Conservation (phyloP, 768 basidiomycete genomes). For the Lactarius hengduanensis region DNA sequence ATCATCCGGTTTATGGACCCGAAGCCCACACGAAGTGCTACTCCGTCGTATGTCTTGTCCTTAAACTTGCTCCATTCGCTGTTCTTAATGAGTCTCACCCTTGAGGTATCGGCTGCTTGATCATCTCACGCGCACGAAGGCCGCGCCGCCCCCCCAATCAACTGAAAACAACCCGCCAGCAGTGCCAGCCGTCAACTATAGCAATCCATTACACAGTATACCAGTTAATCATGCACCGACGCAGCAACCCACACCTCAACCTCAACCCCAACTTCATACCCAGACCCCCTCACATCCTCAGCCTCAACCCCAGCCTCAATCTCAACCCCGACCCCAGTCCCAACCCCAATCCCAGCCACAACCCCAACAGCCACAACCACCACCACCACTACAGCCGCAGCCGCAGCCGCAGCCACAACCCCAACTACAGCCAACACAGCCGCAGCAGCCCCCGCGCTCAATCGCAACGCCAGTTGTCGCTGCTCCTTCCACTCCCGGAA, state of each 20-base stretch:
- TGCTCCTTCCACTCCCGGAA: slow-evolving; percentile 20
- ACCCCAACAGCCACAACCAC: slow-evolving; percentile 2
- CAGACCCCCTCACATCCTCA: slow-evolving; percentile 14
- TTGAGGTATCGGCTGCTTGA: slow-evolving; percentile 29
- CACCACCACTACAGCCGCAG: slow-evolving; percentile 15
- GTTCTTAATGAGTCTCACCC: background rate
- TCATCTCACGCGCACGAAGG: slow-evolving; percentile 1
- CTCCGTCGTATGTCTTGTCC: slow-evolving; percentile 46
- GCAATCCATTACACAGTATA: slow-evolving; percentile 17
- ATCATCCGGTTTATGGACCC: slow-evolving; percentile 81
- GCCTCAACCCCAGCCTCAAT: background rate
- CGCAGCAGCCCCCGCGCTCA: slow-evolving; percentile 18
- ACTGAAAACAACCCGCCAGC: background rate
- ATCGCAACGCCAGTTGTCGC: slow-evolving; percentile 21
- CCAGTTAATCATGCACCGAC: background rate
- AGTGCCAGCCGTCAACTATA: background rate
- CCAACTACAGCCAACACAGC: slow-evolving; percentile 15
- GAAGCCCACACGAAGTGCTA: slow-evolving; percentile 43
- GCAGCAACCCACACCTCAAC: slow-evolving; percentile 7
- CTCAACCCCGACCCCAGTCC: background rate
- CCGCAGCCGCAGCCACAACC: slow-evolving; percentile 17
- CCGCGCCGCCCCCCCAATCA: background rate
- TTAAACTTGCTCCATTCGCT: background rate
- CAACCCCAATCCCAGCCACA: slow-evolving; percentile 17
- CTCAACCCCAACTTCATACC: slow-evolving; percentile 12